phyloP scores from a whole-genome alignment of 345 rosid genomes.

The Limnanthes douglasii region DNA sequence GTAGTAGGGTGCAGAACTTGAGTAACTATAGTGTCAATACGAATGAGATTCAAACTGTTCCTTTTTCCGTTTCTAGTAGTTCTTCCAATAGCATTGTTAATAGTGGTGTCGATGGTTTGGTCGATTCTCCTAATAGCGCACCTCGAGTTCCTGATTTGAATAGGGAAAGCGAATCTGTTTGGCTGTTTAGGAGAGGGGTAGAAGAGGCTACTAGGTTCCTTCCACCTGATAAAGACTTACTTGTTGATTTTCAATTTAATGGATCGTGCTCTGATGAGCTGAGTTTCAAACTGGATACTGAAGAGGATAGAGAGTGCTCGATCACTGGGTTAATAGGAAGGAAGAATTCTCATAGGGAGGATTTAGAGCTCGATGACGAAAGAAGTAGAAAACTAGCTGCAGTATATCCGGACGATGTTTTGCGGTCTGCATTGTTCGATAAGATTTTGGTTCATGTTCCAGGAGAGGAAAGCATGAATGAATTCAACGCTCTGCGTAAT shows the following conservation, averaged over 20 bases:
- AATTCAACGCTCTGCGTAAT: constrained; percentile 34
- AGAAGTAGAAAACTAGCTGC: constrained; percentile 66
- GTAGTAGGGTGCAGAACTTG: constrained; percentile 10
- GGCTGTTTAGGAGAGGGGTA: constrained; percentile 58
- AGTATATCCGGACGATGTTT: constrained; percentile 31
- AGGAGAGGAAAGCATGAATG: constrained; percentile 16
- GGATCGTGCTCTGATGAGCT: constrained; percentile 6
- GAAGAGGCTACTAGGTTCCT: constrained; percentile 69
- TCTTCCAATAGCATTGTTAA: constrained; percentile 27
- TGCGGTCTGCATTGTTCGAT: constrained; percentile 59
- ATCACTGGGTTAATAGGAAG: constrained; percentile 20
- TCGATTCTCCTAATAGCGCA: constrained; percentile 34
- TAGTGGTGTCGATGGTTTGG: constrained; percentile 23
- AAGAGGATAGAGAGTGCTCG: constrained; percentile 10
- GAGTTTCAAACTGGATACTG: constrained; percentile 1
- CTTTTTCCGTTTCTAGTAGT: constrained; percentile 14
- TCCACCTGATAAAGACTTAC: constrained; percentile 25
- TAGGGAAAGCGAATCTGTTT: constrained; percentile 41
- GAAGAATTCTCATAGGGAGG: constrained; percentile 35
- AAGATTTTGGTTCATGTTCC: constrained; percentile 36
- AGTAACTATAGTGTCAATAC: constrained; percentile 17
- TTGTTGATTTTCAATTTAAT: constrained; percentile 18
- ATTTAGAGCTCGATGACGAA: constrained; percentile 40
- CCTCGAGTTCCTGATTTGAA: constrained; percentile 22
- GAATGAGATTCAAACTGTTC: constrained; percentile 13